These are phyloP conservation scores for Macrophomina phaseolina DNA, from an alignment of 2,329 filamentous ascomycete species.

Conservation along the genomic window DNA sequence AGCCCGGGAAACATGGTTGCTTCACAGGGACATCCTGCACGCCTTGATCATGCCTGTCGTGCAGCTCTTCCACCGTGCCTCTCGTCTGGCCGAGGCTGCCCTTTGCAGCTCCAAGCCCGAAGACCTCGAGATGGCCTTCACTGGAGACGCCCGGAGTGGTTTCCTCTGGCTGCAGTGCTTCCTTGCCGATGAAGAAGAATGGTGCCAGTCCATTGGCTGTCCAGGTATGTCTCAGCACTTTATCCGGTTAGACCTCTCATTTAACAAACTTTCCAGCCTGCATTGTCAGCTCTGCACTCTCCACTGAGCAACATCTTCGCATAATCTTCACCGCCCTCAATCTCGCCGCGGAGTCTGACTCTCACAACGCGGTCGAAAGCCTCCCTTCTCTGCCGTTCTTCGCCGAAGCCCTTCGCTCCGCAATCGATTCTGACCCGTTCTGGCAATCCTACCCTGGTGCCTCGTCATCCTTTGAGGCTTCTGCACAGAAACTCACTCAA, in stretches of 20 bases:
- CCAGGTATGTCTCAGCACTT: slow-evolving; percentile 42
- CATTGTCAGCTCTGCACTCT: slow-evolving; percentile 50
- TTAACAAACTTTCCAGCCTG: slow-evolving; percentile 44
- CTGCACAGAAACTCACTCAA: slow-evolving; percentile 49
- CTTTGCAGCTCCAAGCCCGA: slow-evolving; percentile 55
- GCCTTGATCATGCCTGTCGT: slow-evolving; percentile 64
- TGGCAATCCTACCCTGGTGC: slow-evolving; percentile 48
- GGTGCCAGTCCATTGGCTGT: slow-evolving; percentile 62
- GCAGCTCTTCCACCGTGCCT: slow-evolving; percentile 61
- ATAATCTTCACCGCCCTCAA: slow-evolving; percentile 55
- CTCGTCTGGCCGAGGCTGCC: slow-evolving; percentile 56
- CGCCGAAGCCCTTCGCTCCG: slow-evolving; percentile 46
- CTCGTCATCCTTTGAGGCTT: slow-evolving; percentile 51
- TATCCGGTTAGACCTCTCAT: slow-evolving; percentile 27
- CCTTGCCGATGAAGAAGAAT: slow-evolving; percentile 61
- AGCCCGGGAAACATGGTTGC: slow-evolving; percentile 50
- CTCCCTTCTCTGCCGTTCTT: slow-evolving; percentile 29
- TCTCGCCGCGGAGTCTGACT: slow-evolving; percentile 47
- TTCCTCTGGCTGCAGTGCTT: slow-evolving; percentile 67
- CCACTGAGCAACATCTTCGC: slow-evolving; percentile 55
- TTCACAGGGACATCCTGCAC: slow-evolving; percentile 65
- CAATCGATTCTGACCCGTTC: slow-evolving; percentile 49
- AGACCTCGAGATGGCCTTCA: slow-evolving; percentile 64
- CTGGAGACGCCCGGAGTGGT: slow-evolving; percentile 61
- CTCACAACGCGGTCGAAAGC: slow-evolving; percentile 39